Evolutionary conservation across 2,329 filamentous ascomycete genomes (phyloP).

Genomic region (Penicillium sp.): DNA sequence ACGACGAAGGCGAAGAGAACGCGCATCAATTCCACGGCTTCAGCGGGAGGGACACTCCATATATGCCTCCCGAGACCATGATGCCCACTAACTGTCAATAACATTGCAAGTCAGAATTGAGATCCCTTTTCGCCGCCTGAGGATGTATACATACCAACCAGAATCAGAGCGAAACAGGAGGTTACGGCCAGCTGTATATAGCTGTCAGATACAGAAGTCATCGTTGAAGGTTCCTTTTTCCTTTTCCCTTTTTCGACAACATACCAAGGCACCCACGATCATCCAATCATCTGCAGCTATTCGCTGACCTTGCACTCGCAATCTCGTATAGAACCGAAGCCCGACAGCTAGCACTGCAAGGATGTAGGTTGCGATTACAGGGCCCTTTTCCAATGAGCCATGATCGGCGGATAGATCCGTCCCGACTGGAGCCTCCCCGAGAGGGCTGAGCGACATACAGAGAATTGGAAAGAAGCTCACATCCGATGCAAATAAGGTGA

Average conservation of each 20-base stretch:
- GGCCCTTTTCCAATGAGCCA: not conserved
- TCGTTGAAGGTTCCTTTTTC: not conserved
- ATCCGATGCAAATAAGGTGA: not conserved
- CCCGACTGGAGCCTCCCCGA: not conserved
- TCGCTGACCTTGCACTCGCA: not conserved
- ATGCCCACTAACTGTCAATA: not conserved
- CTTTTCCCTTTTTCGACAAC: not conserved
- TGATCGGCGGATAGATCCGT: not conserved
- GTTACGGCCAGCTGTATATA: not conserved
- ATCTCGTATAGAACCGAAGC: not conserved
- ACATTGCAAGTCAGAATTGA: not conserved
- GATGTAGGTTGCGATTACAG: not conserved
- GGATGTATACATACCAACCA: not conserved
- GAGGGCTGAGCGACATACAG: not conserved
- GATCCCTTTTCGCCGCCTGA: not conserved
- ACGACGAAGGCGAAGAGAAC: not conserved
- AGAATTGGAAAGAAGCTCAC: not conserved
- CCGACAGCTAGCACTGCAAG: not conserved
- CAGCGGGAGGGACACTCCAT: not conserved
- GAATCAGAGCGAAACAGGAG: not conserved
- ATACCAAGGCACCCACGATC: not conserved
- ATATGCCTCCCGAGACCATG: not conserved
- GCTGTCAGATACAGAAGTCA: not conserved
- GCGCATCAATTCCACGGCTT: not conserved
- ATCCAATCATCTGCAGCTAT: not conserved